Evolutionary conservation across 2,329 filamentous ascomycete genomes (phyloP).

Genomic region (Calonectria naviculata): DNA sequence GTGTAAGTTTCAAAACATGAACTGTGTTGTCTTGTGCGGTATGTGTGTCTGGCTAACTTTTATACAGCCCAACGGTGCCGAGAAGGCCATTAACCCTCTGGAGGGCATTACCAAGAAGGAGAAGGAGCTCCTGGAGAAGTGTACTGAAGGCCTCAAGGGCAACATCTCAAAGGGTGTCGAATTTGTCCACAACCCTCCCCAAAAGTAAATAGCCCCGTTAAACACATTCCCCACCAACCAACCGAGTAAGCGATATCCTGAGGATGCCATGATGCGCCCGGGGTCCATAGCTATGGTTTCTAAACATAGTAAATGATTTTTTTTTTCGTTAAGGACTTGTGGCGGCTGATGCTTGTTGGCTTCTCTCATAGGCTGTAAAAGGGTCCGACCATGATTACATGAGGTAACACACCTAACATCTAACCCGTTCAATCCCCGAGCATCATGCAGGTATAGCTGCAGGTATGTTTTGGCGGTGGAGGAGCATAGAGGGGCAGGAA

Average conservation of each 20-base stretch:
- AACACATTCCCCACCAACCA: conserved; percentile 26
- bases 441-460: conserved; percentile 28
- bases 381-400: conserved; percentile 31
- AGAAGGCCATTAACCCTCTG: conserved; percentile 87
- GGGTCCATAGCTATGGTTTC: conserved; percentile 46
- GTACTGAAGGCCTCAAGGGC: conserved; percentile 82
- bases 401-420: conserved; percentile 30
- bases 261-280: conserved; percentile 41
- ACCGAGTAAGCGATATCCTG: conserved; percentile 41
- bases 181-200: conserved; percentile 88
- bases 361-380: conserved; percentile 51
- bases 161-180: conserved; percentile 96
- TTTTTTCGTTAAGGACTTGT: conserved; percentile 31
- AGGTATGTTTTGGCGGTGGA: conserved; percentile 28
- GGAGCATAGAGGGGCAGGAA: background rate
- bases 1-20: conserved; percentile 70
- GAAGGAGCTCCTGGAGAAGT: conserved; percentile 84
- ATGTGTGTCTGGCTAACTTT: conserved; percentile 43
- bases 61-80: conserved; percentile 79
- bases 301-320: conserved; percentile 50
- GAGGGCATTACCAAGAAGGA: conserved; percentile 84
- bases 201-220: conserved; percentile 75
- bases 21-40: conserved; percentile 13
- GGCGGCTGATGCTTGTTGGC: conserved; percentile 49
- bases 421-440: conserved; percentile 16